These are phyloP conservation scores for Penicillium samsonianum DNA, from an alignment of 495 filamentous ascomycete genomes.

Conservation along the genomic window DNA sequence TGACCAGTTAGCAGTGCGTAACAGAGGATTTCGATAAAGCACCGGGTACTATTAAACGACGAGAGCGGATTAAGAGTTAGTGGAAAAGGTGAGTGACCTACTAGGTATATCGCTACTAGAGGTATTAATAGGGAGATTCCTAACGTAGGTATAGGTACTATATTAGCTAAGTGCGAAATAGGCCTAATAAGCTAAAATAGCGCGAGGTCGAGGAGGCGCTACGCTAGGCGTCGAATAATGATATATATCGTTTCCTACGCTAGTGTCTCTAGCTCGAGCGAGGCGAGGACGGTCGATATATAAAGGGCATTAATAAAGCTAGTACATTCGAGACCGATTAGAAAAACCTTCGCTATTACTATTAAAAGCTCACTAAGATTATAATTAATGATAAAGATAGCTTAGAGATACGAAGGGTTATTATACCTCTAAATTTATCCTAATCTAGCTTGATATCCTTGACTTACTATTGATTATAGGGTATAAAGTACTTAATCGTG, in stretches of 20 bases:
- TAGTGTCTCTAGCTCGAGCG: conserved; percentile 18
- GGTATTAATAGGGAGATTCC: not conserved
- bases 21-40: too few relatives aligned
- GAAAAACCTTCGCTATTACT: conserved; percentile 22
- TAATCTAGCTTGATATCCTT: too few relatives aligned
- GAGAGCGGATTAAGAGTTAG: conserved; percentile 21
- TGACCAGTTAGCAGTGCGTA: too few relatives aligned
- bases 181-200: conserved; percentile 17
- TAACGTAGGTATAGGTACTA: conserved; percentile 13
- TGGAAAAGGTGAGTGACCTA: conserved; percentile 15
- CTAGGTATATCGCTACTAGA: too few relatives aligned
- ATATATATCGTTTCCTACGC: conserved; percentile 21
- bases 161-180: conserved; percentile 12
- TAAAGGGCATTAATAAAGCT: conserved; percentile 8
- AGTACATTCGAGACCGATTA: conserved; percentile 18
- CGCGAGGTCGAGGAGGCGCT: conserved; percentile 16
- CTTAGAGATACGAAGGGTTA: conserved; percentile 14
- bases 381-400: conserved; percentile 21
- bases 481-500: too few relatives aligned
- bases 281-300: conserved; percentile 13
- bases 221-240: conserved; percentile 15
- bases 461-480: too few relatives aligned
- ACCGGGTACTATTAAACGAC: conserved; percentile 16
- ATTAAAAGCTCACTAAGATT: conserved; percentile 23
- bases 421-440: too few relatives aligned